Base-by-base conservation (phyloP, 169 alveolate species). In the Theileria equi region DNA sequence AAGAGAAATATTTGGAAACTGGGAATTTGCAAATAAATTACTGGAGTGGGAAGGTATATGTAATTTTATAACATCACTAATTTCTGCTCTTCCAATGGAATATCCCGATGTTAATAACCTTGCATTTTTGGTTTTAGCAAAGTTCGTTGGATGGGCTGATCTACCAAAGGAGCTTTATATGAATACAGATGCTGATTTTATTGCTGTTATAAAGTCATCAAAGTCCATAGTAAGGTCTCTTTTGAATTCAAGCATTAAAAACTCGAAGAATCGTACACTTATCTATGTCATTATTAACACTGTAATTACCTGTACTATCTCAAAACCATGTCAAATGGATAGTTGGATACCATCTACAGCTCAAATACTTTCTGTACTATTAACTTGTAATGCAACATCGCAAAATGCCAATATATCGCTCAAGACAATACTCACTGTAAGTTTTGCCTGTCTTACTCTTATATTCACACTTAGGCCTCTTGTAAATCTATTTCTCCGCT, bases 111-210 rank as follows among this genome's bases (percentile, higher is more conserved):
- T 48, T 11, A 48, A 48, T 13, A 10, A 48, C 16, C 17, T 11
- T 17, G 23, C 17, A 10, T 48, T 10, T 11, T 48, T 13, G 10
- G 23, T 48, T 11, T 10, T 48, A 10, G 23, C 57, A 10, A 48
- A 48, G 47, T 48, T 48, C 47, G 57, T 48, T 17, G 57, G 55
- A 10, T 48, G 57, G 57, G 57, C 57, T 13, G 57, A 48, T 13
- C 16, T 48, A 10, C 57, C 57, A 10, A 48, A 48, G 47, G 17
- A 48, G 47, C 23, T 48, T 10, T 10, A 10, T 13, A 48, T 13
- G 13, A 17, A 48, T 13, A 48, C 13, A 10, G 47, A 48, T 10
- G 47, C n/a, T 13, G 10, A 10, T 13, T 11, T 11, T 10, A 11
- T 11, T 13, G 19, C 10, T 36, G 45, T 36, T 36, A 10, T 48